A percentile compares a stretch with the other conserved stretches of the same genome.
phyloP scores from a whole-genome alignment of 495 filamentous ascomycete genomes.

The Pyronema omphalodes region DNA sequence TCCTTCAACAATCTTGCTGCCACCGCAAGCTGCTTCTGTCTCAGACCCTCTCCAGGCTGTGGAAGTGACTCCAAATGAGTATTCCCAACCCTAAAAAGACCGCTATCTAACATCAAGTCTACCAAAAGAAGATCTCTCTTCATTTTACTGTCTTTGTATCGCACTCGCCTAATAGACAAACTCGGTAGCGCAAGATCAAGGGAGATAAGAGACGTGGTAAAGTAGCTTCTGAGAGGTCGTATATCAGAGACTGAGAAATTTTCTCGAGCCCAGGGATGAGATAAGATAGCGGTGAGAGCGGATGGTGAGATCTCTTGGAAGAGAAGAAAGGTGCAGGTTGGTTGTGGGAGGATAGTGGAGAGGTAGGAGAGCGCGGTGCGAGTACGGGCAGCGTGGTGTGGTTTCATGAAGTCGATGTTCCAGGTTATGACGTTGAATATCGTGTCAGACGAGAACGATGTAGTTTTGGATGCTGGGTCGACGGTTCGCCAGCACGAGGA shows the following conservation, averaged over 20 bases:
- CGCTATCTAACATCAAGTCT: neutral
- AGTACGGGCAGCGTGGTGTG: constrained; percentile 1
- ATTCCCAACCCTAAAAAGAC: constrained; percentile 8
- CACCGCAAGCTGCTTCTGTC: neutral
- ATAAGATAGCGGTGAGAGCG: constrained; percentile 6
- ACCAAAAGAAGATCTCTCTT: constrained; percentile 7
- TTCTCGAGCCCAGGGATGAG: constrained; percentile 5
- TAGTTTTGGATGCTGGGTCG: too few relatives aligned
- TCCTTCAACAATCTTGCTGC: neutral
- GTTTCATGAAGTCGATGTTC: constrained; percentile 14
- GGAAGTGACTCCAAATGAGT: constrained; percentile 11
- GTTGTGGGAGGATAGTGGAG: constrained; percentile 1
- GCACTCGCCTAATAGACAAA: constrained; percentile 1
- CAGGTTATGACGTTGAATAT: constrained; percentile 4
- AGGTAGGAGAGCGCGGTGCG: constrained; percentile 3
- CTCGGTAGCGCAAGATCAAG: neutral
- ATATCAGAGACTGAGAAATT: constrained; percentile 7
- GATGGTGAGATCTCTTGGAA: constrained; percentile 7
- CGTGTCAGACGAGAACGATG: too few relatives aligned
- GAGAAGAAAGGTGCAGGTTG: constrained; percentile 1
- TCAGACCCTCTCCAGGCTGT: neutral
- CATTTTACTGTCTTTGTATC: constrained; percentile 1
- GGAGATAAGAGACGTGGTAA: constrained; percentile 7
- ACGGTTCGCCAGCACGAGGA: too few relatives aligned
- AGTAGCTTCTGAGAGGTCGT: constrained; percentile 3